Percentiles rank a stretch among this genome's conserved stretches.
Evolutionary conservation across 257 asterid genomes (phyloP).

Genomic region (Solanum pinnatisectum): DNA sequence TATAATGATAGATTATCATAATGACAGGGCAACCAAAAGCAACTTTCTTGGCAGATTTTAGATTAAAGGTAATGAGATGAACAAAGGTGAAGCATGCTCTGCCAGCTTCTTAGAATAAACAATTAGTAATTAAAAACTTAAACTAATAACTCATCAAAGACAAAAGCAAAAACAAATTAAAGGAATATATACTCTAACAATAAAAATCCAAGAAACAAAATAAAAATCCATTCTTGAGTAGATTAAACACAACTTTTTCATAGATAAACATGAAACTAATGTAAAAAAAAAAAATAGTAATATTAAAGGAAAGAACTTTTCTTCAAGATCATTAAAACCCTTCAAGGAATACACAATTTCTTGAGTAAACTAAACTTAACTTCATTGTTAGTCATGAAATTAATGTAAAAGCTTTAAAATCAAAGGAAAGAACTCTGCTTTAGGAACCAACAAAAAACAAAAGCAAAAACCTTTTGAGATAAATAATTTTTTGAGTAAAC

Average conservation of each 20-base stretch:
- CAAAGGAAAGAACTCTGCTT: not conserved
- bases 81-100: not conserved
- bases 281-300: not conserved
- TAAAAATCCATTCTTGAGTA: not conserved
- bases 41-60: slow-evolving; percentile 4
- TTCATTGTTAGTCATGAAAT: not conserved
- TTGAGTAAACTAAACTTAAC: not conserved
- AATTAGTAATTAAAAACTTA: not conserved
- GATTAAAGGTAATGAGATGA: not conserved
- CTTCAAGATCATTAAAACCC: not conserved
- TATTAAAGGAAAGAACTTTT: not conserved
- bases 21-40: slow-evolving; percentile 8
- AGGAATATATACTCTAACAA: not conserved
- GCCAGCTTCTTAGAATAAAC: not conserved
- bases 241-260: not conserved
- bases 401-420: not conserved
- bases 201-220: not conserved
- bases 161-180: not conserved
- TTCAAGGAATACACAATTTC: not conserved
- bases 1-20: slow-evolving; percentile 19
- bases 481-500: too few relatives aligned
- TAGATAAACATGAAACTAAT: not conserved
- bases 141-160: not conserved
- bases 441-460: not conserved
- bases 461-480: not conserved